Base-by-base conservation (phyloP, 176 grass and related monocot species). In the Avena atlantica region DNA sequence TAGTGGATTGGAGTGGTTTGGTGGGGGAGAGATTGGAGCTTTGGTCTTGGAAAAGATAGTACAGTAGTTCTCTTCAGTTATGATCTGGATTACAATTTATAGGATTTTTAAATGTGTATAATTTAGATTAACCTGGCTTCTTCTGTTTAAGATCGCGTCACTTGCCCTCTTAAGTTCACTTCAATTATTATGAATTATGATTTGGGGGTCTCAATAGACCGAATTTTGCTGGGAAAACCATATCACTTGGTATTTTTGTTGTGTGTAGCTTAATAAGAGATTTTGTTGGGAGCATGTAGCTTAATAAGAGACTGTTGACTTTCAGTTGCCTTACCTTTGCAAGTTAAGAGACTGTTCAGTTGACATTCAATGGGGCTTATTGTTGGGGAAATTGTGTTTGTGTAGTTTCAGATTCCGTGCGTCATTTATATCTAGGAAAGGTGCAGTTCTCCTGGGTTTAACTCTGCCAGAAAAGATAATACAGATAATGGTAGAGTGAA, bases 1-100 rank as follows among this genome's bases (percentile, higher is more conserved):
- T 81, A 55, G 74, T 84, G 42, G 70, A 81, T 65, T 91, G 23
- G 53, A 37, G 4, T 78, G 51, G 15, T 83, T 80, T 70, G 31
- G 11, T 24, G 20, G 76, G 68, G 76, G 44, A 55, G 44, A 74
- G 74, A 76, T 77, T 57, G 61, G 80, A 81, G 60, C 47, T 73
- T 59, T 84, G 56, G 36, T 89, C 49, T 45, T 48, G 50, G 53
- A 53, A 24, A 81, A 75, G 36, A 25, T 86, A n/a, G 9, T 71
- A 37, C 81, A n/a, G 9, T 71, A n/a, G 34, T 21, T 62, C 27
- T 21, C 24, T 51, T 76, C 14, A 42, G 64, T 53, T 70, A 11
- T 86, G 27, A 90, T 78, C 68, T 50, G 19, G 36, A 69, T 42
- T 53, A 44, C 12, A 51, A 12, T 25, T 60, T 14, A 24, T 40